Percentiles rank a stretch among this genome's conserved stretches.
Evolutionary conservation across 2,329 filamentous ascomycete genomes (phyloP).

Genomic region (Hirsutella thompsonii): DNA sequence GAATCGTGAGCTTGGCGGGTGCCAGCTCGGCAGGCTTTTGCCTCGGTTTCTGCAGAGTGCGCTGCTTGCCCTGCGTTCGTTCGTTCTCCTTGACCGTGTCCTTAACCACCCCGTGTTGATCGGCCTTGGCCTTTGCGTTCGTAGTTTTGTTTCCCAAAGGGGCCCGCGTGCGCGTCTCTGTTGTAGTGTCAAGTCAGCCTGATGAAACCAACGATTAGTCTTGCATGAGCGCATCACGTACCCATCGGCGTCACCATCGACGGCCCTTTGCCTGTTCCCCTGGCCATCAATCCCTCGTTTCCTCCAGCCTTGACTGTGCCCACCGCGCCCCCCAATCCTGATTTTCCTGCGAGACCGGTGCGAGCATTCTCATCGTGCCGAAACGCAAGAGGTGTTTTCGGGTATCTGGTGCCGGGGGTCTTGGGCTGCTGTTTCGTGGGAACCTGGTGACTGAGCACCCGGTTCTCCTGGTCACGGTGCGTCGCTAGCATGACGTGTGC

Average conservation of each 20-base stretch:
- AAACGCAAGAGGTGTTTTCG: constrained; percentile 73
- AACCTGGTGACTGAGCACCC: constrained; percentile 62
- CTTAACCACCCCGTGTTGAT: constrained; percentile 51
- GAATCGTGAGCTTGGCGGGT: constrained; percentile 48
- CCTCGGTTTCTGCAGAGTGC: constrained; percentile 44
- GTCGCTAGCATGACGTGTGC: constrained; percentile 53
- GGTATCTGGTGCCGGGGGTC: constrained; percentile 62
- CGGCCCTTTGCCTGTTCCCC: constrained; percentile 32
- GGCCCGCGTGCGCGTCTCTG: constrained; percentile 49
- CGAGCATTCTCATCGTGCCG: constrained; percentile 74
- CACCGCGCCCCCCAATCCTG: constrained; percentile 27
- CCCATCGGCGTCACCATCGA: constrained; percentile 69
- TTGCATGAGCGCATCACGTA: constrained; percentile 25
- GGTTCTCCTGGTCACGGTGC: constrained; percentile 78
- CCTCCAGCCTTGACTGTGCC: constrained; percentile 38
- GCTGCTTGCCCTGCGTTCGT: constrained; percentile 48
- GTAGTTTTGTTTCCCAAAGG: constrained; percentile 91
- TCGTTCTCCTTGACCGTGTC: constrained; percentile 50
- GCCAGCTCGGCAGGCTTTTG: constrained; percentile 39
- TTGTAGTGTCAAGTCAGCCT: neutral
- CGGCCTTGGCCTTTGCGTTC: constrained; percentile 68
- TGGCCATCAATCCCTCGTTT: constrained; percentile 31
- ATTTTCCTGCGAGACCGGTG: constrained; percentile 23
- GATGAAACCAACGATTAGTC: neutral
- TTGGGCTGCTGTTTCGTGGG: constrained; percentile 68